Percentiles rank a stretch among this genome's conserved stretches.
phyloP scores from a whole-genome alignment of 2,329 filamentous ascomycete genomes.

The Pestalotiopsis sp. region DNA sequence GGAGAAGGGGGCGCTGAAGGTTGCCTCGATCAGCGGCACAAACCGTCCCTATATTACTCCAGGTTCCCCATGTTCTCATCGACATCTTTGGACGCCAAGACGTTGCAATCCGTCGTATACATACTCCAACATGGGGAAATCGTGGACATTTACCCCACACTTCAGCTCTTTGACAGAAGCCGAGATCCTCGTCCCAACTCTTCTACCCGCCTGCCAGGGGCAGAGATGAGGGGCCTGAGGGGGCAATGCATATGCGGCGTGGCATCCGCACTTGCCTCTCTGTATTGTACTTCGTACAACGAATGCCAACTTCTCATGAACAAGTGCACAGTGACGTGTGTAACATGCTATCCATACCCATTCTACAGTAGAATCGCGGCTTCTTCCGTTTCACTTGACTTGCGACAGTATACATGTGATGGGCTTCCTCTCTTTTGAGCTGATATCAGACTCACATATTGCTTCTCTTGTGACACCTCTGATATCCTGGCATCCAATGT shows the following conservation, averaged over 20 bases:
- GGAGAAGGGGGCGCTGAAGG: not conserved
- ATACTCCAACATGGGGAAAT: not conserved
- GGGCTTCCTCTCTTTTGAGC: not conserved
- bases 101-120: not conserved
- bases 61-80: not conserved
- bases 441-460: not conserved
- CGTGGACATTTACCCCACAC: not conserved
- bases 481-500: not conserved
- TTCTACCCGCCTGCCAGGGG: not conserved
- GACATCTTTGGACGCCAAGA: not conserved
- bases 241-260: not conserved
- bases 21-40: not conserved
- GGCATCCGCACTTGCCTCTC: not conserved
- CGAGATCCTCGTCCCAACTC: not conserved
- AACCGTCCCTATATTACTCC: not conserved
- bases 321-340: not conserved
- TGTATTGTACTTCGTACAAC: not conserved
- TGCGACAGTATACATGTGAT: not conserved
- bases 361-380: not conserved
- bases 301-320: not conserved
- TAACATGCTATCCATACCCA: not conserved
- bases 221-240: not conserved
- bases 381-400: not conserved
- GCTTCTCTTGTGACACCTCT: not conserved
- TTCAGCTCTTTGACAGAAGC: not conserved